Conservation (phyloP, 2,329 filamentous ascomycete genomes). For the Beauveria sp. region DNA sequence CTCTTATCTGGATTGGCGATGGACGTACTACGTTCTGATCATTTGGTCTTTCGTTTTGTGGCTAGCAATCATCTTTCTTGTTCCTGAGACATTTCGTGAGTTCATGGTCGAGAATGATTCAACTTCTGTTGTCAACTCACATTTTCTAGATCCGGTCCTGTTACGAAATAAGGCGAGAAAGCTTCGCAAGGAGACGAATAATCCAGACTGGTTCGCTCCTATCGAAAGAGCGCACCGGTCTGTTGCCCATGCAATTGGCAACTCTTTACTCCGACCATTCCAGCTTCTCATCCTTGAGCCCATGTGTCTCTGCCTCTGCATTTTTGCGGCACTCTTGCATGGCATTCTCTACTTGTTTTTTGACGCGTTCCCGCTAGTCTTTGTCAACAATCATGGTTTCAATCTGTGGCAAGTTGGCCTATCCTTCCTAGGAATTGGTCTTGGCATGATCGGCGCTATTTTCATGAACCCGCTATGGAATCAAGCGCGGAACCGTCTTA, state of each 20-base stretch:
- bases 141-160: conserved; percentile 46
- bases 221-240: no score
- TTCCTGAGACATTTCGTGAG: conserved; percentile 74
- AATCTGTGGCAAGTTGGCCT: conserved; percentile 73
- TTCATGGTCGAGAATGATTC: no score
- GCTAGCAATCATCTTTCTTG: conserved; percentile 51
- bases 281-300: conserved; percentile 72
- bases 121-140: no score
- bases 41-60: conserved; percentile 70
- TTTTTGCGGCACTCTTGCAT: conserved; percentile 77
- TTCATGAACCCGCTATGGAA: conserved; percentile 47
- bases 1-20: conserved; percentile 64
- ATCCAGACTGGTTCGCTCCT: conserved; percentile 54
- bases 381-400: conserved; percentile 68
- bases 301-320: conserved; percentile 76
- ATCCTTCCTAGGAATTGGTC: conserved; percentile 63
- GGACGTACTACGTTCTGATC: conserved; percentile 77
- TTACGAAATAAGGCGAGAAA: conserved; percentile 64
- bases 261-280: no score
- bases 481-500: no score
- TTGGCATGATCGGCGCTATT: conserved; percentile 59
- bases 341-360: conserved; percentile 92
- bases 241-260: no score
- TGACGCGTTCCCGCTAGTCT: conserved; percentile 80
- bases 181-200: conserved; percentile 66